These are phyloP conservation scores for Vitis rotundifolia DNA, from an alignment of 164 flowering plant genomes.

Conservation along the genomic window DNA sequence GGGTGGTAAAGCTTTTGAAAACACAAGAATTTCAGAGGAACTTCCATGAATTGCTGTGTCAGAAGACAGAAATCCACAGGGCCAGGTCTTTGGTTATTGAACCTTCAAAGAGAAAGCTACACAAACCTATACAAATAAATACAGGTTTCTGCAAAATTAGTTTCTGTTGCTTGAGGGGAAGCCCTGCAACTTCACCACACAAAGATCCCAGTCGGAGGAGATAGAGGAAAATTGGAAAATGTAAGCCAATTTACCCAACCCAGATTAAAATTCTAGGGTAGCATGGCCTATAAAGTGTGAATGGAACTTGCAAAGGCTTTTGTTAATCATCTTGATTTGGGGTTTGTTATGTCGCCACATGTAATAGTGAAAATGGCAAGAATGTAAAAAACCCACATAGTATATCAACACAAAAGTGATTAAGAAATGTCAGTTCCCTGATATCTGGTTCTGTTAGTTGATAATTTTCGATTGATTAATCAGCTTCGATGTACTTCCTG, in stretches of 20 bases:
- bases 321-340: not conserved
- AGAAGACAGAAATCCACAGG: no score
- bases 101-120: no score
- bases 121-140: not conserved
- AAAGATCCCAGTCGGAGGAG: not conserved
- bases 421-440: no score
- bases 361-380: not conserved
- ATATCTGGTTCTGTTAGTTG: no score
- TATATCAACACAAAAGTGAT: no score
- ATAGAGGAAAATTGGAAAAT: not conserved
- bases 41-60: slow-evolving; percentile 4
- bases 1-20: not conserved
- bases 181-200: slow-evolving; percentile 4
- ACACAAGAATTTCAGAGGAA: slow-evolving; percentile 18
- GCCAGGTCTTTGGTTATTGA: no score
- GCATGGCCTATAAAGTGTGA: slow-evolving; percentile 1
- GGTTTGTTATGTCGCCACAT: not conserved
- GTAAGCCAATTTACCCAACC: not conserved
- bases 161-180: slow-evolving; percentile 11
- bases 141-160: not conserved
- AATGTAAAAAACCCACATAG: not conserved
- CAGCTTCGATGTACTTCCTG: no score
- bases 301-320: slow-evolving; percentile 8
- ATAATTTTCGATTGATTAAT: no score
- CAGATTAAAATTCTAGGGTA: not conserved